Evolutionary conservation across 257 asterid species (phyloP).

Genomic region (Prunella vulgaris): DNA sequence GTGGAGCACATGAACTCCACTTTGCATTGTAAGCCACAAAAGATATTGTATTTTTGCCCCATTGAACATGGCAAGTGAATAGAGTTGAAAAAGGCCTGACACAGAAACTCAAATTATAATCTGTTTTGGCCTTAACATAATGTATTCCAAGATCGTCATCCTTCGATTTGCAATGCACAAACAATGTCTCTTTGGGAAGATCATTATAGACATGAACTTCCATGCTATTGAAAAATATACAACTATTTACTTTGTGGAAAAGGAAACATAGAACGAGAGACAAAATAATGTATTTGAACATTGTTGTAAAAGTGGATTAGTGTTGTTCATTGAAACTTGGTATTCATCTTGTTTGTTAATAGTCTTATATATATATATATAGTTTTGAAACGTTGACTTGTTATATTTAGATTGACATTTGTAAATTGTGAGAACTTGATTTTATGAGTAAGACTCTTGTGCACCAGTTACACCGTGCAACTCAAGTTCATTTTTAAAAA

Average conservation of each 20-base stretch:
- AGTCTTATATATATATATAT: too few species aligned
- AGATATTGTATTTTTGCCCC: not conserved
- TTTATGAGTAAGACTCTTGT: too few species aligned
- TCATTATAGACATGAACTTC: not conserved
- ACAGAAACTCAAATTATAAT: not conserved
- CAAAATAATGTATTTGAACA: too few species aligned
- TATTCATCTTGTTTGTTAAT: too few species aligned
- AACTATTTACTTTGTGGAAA: not conserved
- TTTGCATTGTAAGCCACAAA: not conserved
- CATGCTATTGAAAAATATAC: not conserved
- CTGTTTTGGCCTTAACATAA: not conserved
- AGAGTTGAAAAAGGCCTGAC: not conserved
- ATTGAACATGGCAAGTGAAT: not conserved
- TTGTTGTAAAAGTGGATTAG: too few species aligned
- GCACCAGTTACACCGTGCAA: too few species aligned
- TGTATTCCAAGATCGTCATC: not conserved
- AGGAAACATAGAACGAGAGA: not conserved
- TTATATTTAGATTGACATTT: too few species aligned
- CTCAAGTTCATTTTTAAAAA: too few species aligned
- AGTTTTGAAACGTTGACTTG: too few species aligned
- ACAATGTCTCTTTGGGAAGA: not conserved
- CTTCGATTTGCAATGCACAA: not conserved
- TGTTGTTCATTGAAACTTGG: too few species aligned
- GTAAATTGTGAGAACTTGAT: too few species aligned
- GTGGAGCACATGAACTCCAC: not conserved